phyloP scores from a whole-genome alignment of 495 filamentous ascomycete species.

The Xylaria grammica region DNA sequence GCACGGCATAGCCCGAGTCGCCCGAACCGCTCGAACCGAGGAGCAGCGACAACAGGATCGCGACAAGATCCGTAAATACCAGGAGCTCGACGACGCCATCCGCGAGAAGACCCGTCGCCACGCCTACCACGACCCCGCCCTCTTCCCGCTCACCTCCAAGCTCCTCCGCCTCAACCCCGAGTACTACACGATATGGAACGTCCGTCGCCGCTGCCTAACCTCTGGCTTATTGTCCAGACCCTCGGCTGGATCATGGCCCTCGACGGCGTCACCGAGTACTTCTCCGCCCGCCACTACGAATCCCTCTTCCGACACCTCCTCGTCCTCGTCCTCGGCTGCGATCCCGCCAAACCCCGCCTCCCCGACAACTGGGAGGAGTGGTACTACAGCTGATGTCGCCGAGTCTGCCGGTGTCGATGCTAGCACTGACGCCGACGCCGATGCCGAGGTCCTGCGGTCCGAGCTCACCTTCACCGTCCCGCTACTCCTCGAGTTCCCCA shows the following conservation, averaged over 20 bases:
- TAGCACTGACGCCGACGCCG: slow-evolving; percentile 27
- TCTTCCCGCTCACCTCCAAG: slow-evolving; percentile 76
- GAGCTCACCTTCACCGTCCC: slow-evolving; percentile 85
- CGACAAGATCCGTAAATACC: slow-evolving; percentile 79
- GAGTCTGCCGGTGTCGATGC: slow-evolving; percentile 42
- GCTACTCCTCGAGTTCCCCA: slow-evolving; percentile 82
- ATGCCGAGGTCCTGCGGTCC: slow-evolving; percentile 48
- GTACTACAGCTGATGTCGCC: slow-evolving; percentile 59
- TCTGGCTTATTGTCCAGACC: slow-evolving; percentile 59
- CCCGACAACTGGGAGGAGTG: slow-evolving; percentile 62
- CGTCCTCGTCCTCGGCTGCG: slow-evolving; percentile 52
- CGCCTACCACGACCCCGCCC: slow-evolving; percentile 65
- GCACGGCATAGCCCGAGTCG: slow-evolving; percentile 78
- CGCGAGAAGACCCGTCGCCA: slow-evolving; percentile 56
- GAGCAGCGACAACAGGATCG: slow-evolving; percentile 72
- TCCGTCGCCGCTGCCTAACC: slow-evolving; percentile 72
- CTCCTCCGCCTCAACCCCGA: slow-evolving; percentile 90
- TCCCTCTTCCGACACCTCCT: slow-evolving; percentile 56
- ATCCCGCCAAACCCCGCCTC: slow-evolving; percentile 50
- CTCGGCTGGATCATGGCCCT: slow-evolving; percentile 57
- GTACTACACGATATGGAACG: slow-evolving; percentile 99
- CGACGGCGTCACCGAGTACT: slow-evolving; percentile 62
- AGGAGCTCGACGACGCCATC: slow-evolving; percentile 69
- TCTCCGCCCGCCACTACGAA: slow-evolving; percentile 56
- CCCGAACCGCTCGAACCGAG: slow-evolving; percentile 65